Evolutionary conservation across 2,329 filamentous ascomycete species (phyloP), one percentile per base, ranked within the genome.

Genomic region (Dryadomyces quercivorus): DNA sequence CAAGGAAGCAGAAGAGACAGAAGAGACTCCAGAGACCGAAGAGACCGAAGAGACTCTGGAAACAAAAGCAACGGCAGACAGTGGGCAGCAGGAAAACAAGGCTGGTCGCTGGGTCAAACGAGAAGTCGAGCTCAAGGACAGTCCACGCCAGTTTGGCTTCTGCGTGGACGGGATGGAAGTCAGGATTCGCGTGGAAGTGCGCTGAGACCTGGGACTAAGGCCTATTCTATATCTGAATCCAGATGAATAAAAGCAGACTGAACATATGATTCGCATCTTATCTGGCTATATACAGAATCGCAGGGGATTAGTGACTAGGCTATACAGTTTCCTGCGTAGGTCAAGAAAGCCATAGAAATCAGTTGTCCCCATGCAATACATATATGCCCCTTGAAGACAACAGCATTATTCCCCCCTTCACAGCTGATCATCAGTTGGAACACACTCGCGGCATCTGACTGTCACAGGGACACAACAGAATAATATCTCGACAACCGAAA

Each of bases 111-210:
- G 86, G 75, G 75, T 90, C 50, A 84, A 84, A 67, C 76, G 90
- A 56, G 88, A 95, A 67, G 82, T 90, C 36, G 85, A 91, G 67
- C 75, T 96, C 54, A 78, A 78, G 55, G 85, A 92, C 62, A 86
- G 88, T 13, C 91, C 88, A 10, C 81, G 88, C 62, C 82, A 87
- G 66, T 75, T 95, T 60, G 89, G 89, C 1, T 92, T 89, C 62
- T 89, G 85, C 68, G 81, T 96, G 56, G 89, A 94, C 64, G 83
- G 84, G 0, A 66, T 73, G 58, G 82, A 88, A 63, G 87, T 81
- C 10, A 80, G 70, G 59, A 77, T 96, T 40, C 76, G 89, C 43
- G 78, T 95, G 36, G 86, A 91, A 20, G 20, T 43, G 12, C 20
- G 18, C 20, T 18, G 18, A 18, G 22, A 10, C 44, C 5, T 22